Evolutionary conservation across 768 basidiomycete genomes (phyloP).

Genomic region (Polyporus arcularius): DNA sequence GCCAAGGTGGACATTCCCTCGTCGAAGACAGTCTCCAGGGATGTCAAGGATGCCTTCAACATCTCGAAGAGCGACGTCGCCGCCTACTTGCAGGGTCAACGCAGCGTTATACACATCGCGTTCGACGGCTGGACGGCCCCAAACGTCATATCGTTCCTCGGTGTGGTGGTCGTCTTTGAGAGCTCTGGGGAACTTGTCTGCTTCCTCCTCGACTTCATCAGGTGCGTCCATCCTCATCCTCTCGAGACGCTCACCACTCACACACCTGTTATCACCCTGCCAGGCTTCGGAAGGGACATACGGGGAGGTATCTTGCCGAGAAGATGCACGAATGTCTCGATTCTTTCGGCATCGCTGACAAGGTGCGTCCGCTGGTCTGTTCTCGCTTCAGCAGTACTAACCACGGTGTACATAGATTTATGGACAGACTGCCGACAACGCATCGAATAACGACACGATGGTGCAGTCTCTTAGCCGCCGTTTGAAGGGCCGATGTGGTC

Average conservation of each 20-base stretch:
- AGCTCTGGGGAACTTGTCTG: no score
- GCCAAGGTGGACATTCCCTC: not conserved
- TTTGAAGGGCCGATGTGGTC: not conserved
- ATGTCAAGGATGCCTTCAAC: no score
- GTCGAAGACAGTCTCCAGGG: no score
- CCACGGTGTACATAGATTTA: not conserved
- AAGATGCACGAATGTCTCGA: constrained; percentile 3
- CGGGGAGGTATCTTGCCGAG: not conserved
- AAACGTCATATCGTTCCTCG: not conserved
- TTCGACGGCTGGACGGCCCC: not conserved
- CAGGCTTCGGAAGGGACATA: constrained; percentile 1
- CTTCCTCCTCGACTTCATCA: no score
- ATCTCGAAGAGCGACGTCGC: no score
- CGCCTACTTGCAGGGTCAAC: no score
- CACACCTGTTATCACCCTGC: no score
- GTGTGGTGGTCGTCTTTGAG: no score
- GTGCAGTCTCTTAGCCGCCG: not conserved
- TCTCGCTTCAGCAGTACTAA: not conserved
- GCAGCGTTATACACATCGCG: not conserved
- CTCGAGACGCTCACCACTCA: no score
- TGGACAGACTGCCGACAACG: not conserved
- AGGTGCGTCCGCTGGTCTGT: not conserved
- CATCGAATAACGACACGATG: not conserved
- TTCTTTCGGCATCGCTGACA: not conserved
- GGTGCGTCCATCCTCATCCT: no score